Evolutionary conservation across 345 rosid genomes (phyloP).

Genomic region (Euclidium syriacum): DNA sequence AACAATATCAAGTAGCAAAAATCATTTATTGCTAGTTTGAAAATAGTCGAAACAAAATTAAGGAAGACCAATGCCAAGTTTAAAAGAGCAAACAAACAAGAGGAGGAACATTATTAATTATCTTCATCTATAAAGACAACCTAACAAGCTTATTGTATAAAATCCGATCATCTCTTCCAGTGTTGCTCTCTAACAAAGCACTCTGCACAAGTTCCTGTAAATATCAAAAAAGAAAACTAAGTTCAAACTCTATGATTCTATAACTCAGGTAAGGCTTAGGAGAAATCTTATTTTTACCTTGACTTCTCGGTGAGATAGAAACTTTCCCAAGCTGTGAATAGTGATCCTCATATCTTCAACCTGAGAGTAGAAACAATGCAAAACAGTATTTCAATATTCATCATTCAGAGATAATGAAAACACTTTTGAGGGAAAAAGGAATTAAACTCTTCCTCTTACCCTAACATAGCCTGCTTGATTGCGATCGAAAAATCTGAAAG

Average conservation of each 20-base stretch:
- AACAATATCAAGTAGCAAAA: no score
- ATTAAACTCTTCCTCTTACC: constrained; percentile 38
- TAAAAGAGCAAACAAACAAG: not conserved
- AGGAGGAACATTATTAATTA: not conserved
- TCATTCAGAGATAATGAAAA: not conserved
- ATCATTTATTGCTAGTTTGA: not conserved
- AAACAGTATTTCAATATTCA: not conserved
- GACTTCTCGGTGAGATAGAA: constrained; percentile 75
- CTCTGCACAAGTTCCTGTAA: constrained; percentile 91
- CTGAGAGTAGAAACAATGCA: constrained; percentile 32
- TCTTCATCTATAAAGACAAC: constrained; percentile 32
- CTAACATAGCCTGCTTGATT: constrained; percentile 78
- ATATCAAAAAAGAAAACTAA: not conserved
- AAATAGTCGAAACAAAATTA: not conserved
- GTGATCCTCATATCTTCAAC: constrained; percentile 93
- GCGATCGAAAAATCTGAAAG: constrained; percentile 92
- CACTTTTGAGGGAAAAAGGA: not conserved
- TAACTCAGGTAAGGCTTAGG: not conserved
- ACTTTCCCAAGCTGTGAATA: constrained; percentile 83
- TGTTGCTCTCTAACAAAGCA: constrained; percentile 87
- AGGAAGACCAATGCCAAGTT: not conserved
- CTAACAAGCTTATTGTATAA: constrained; percentile 73
- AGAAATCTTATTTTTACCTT: constrained; percentile 51
- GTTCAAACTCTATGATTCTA: not conserved
- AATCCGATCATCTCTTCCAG: constrained; percentile 91